These are phyloP conservation scores for Casuarina equisetifolia DNA, from an alignment of 306 rosid genomes.

Conservation along the genomic window DNA sequence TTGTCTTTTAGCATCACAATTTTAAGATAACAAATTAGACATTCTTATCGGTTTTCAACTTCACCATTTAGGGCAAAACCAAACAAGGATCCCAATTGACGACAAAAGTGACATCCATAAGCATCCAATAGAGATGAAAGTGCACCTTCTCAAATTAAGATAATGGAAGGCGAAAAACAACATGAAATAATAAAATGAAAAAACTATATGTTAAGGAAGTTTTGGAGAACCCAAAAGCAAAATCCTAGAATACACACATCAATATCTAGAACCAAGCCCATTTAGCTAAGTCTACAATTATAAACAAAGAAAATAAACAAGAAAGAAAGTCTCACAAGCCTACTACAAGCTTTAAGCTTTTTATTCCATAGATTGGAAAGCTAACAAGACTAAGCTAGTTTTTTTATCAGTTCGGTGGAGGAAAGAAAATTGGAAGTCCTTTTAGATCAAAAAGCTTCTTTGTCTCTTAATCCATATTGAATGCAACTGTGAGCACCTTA, in stretches of 20 bases:
- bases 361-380: constrained; percentile 15
- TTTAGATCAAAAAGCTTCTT: constrained; percentile 71
- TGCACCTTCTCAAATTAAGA: no score
- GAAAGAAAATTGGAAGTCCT: constrained; percentile 77
- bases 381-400: neutral
- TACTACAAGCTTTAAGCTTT: constrained; percentile 8
- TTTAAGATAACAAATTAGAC: no score
- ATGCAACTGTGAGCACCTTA: constrained; percentile 63
- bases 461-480: constrained; percentile 58
- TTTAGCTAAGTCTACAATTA: neutral
- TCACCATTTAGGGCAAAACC: no score
- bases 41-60: no score
- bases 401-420: constrained; percentile 59
- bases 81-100: no score
- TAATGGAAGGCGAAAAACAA: no score
- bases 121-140: no score
- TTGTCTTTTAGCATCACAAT: no score
- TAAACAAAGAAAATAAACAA: neutral
- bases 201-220: no score
- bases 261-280: neutral
- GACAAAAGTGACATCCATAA: no score
- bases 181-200: no score
- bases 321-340: neutral
- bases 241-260: neutral
- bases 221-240: neutral